Evolutionary conservation across 441 rosid genomes (phyloP).

Genomic region (Corymbia citriodora): DNA sequence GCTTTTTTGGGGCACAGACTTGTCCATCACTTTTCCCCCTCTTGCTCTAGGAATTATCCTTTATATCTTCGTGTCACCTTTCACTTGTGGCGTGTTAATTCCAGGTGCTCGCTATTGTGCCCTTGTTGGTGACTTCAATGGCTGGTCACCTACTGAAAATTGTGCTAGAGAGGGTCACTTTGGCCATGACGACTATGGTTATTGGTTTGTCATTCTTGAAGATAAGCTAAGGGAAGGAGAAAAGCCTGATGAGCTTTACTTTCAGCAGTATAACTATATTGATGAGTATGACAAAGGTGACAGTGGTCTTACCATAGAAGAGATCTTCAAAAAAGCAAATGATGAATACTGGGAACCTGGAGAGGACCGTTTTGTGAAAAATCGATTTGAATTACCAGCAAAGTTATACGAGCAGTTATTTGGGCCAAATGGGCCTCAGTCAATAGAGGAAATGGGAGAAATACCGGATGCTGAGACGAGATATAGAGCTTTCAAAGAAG

Average conservation of each 20-base stretch:
- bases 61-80: neutral
- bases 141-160: conserved; percentile 89
- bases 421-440: conserved; percentile 94
- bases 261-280: conserved; percentile 88
- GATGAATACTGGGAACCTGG: conserved; percentile 99
- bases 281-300: conserved; percentile 96
- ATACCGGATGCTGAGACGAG: conserved; percentile 86
- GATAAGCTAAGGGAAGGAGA: conserved; percentile 89
- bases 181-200: conserved; percentile 96
- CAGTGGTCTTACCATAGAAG: conserved; percentile 68
- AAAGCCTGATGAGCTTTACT: conserved; percentile 83
- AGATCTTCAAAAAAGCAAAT: conserved; percentile 66
- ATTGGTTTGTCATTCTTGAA: conserved; percentile 91
- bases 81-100: neutral
- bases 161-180: conserved; percentile 79
- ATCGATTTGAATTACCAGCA: conserved; percentile 81
- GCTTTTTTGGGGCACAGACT: neutral
- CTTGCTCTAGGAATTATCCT: neutral
- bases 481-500: conserved; percentile 68
- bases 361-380: conserved; percentile 73
- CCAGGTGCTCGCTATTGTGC: conserved; percentile 99
- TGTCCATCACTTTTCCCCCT: neutral
- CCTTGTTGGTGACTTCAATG: conserved; percentile 85
- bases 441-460: conserved; percentile 73
- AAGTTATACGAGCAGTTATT: conserved; percentile 87